These are phyloP conservation scores for Calonectria ilicicola DNA, from an alignment of 2,329 filamentous ascomycete genomes.

Conservation along the genomic window DNA sequence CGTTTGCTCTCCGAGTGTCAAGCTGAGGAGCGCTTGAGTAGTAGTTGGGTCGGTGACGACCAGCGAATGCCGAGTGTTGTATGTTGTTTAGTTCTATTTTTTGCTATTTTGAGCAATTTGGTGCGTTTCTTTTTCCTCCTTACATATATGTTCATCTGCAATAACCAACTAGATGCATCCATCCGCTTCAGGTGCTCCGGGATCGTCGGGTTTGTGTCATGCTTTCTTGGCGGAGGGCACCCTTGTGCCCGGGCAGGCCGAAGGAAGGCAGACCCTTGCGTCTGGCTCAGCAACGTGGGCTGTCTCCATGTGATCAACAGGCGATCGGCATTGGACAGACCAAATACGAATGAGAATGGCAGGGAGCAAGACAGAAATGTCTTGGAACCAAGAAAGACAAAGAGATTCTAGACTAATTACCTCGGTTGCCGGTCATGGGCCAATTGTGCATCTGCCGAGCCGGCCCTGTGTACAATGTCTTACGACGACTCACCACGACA, in stretches of 20 bases:
- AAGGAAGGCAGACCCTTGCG: neutral
- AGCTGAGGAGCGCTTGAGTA: slow-evolving; percentile 1
- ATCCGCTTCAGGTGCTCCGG: neutral
- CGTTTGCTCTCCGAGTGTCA: neutral
- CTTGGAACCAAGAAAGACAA: neutral
- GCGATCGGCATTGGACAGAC: neutral
- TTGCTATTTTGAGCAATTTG: neutral
- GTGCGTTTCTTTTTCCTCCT: too few relatives aligned
- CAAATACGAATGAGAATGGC: neutral
- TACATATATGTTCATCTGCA: too few relatives aligned
- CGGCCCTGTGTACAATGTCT: neutral
- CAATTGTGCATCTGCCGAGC: neutral
- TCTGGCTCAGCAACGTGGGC: neutral
- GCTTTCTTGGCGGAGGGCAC: neutral
- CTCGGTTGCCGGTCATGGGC: neutral
- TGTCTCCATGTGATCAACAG: slow-evolving; percentile 1
- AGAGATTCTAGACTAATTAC: neutral
- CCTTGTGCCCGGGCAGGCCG: neutral
- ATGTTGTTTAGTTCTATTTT: neutral
- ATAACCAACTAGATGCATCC: too few relatives aligned
- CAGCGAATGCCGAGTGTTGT: slow-evolving; percentile 2
- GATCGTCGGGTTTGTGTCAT: neutral
- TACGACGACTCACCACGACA: neutral
- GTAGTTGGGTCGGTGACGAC: neutral
- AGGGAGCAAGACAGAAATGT: neutral